These are phyloP conservation scores for Pilatotrama ljubarskyi DNA, from an alignment of 768 basidiomycete genomes.

Conservation along the genomic window DNA sequence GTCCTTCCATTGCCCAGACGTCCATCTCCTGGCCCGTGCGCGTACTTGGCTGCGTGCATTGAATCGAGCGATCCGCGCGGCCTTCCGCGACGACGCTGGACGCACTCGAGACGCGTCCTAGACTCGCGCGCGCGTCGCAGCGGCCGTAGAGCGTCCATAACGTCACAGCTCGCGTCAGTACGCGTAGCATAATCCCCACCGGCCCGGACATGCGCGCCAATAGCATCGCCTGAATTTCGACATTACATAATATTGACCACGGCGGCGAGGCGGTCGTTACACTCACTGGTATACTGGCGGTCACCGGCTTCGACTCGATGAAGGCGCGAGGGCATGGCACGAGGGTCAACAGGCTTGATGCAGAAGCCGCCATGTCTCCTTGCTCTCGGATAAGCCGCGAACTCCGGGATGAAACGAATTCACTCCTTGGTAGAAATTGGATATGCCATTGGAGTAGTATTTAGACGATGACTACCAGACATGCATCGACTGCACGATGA, in stretches of 20 bases:
- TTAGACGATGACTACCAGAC: neutral
- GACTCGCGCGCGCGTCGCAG: neutral
- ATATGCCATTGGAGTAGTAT: neutral
- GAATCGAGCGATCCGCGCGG: neutral
- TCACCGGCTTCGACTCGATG: no score
- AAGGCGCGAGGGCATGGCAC: no score
- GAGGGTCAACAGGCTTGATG: no score
- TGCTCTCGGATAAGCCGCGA: no score
- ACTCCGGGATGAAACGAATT: no score
- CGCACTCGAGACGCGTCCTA: neutral
- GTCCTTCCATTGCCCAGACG: neutral
- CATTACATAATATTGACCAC: no score
- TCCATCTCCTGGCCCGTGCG: neutral
- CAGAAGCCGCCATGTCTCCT: no score
- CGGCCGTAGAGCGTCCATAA: neutral
- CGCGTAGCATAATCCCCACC: neutral
- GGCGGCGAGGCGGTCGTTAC: no score
- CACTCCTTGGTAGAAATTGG: no score
- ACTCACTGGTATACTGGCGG: no score
- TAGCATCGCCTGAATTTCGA: no score
- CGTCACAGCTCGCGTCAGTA: neutral
- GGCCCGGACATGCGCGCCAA: no score
- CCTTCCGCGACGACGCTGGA: neutral
- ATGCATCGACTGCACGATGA: constrained; percentile 5
- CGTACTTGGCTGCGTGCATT: neutral